Percentiles rank a stretch among this genome's conserved stretches.
Evolutionary conservation across 2,329 filamentous ascomycete genomes (phyloP).

Genomic region (Albifimbria verrucaria): DNA sequence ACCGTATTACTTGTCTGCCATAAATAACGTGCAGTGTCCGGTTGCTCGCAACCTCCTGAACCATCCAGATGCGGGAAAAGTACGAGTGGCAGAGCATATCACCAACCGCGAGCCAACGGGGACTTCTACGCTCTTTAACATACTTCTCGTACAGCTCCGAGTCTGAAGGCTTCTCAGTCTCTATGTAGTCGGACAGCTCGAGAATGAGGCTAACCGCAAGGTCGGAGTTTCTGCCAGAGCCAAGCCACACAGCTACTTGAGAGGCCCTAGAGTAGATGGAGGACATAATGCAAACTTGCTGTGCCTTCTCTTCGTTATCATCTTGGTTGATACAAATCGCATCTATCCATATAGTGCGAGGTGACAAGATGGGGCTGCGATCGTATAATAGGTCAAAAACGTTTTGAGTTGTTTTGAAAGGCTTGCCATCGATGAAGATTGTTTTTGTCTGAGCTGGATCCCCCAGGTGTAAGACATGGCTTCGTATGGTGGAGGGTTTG

Average conservation of each 20-base stretch:
- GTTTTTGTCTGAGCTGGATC: slow-evolving; percentile 3
- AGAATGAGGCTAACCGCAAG: neutral
- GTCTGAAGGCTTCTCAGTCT: neutral
- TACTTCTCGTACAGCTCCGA: neutral
- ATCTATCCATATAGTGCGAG: slow-evolving; percentile 15
- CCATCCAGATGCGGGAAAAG: slow-evolving; percentile 15
- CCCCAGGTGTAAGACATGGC: slow-evolving; percentile 20
- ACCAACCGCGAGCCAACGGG: neutral
- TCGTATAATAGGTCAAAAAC: slow-evolving; percentile 7
- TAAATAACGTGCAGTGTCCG: neutral
- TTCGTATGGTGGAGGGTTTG: slow-evolving; percentile 9
- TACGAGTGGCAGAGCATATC: slow-evolving; percentile 5
- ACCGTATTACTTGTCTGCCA: neutral
- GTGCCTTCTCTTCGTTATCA: slow-evolving; percentile 16
- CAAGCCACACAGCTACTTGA: slow-evolving; percentile 9
- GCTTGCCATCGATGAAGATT: slow-evolving; percentile 9
- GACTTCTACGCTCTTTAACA: neutral
- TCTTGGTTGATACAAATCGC: slow-evolving; percentile 24
- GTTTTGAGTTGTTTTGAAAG: slow-evolving; percentile 6
- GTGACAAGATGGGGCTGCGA: neutral
- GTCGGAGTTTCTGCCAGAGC: neutral
- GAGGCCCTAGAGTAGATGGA: slow-evolving; percentile 16
- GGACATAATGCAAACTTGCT: slow-evolving; percentile 21
- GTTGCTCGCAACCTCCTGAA: slow-evolving; percentile 14
- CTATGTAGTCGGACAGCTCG: neutral